Base-by-base conservation (phyloP, 345 rosid species). In the Hypericum androsaemum region DNA sequence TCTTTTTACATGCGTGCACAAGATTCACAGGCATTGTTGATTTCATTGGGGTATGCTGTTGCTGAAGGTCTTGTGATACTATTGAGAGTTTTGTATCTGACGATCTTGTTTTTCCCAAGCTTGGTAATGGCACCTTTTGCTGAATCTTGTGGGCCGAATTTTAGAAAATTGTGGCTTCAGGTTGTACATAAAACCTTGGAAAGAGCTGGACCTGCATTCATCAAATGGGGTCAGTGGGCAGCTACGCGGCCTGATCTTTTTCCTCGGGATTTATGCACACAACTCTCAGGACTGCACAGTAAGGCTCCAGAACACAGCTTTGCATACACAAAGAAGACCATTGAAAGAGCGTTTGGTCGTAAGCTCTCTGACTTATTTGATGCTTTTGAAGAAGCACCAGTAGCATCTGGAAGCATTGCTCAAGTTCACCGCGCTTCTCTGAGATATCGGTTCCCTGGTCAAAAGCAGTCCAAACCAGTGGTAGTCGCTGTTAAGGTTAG, bases 151-250 rank as follows among this genome's bases (percentile, higher is more conserved):
- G 97, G 97, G 41, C 57, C 81, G 15, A 57, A 66, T 8, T 88
- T 70, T 54, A 77, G 97, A 61, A 76, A 77, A 36, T 0, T 69
- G 28, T 81, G 83, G 85, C 84, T 80, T 61, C 79, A 69, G 63
- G 70, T 88, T 56, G 82, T 94, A 40, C 97, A 63, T 64, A 76
- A 79, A 11, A 81, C 95, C 7, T 68, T 94, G 59, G 97, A 83
- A 56, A 68, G 5, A 50, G 97, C 97, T 36, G 99, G 99, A 56
- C 99, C 99, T 50, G 99, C 99, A 37, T 88, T 94, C 59, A 94
- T 94, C 63, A 94, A 94, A 64, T 88, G 95, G 86, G 99, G 99
- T 15, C 99, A 94, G 54, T 94, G 99, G 97, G 87, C 96, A 14
- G 99, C 99, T 8, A 94, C 99, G 54, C 62, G 99, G 32, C 97